phyloP scores from a whole-genome alignment of 2,329 filamentous ascomycete species.

The Myriangium duriaei region DNA sequence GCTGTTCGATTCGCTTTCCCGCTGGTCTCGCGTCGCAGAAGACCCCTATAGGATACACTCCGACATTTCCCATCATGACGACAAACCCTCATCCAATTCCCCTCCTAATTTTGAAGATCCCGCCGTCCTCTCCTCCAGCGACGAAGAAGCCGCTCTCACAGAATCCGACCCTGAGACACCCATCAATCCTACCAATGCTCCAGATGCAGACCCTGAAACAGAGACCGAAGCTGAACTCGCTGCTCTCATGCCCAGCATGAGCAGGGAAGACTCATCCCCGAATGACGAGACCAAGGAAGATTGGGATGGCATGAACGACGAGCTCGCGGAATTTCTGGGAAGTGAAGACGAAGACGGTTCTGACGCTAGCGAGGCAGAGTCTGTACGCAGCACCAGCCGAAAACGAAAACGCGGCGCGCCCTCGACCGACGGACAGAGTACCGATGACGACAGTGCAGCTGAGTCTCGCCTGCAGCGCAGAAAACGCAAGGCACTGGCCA shows the following conservation, averaged over 20 bases:
- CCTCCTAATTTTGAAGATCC: slow-evolving; percentile 26
- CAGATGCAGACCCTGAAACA: slow-evolving; percentile 15
- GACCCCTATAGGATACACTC: slow-evolving; percentile 66
- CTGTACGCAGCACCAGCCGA: slow-evolving; percentile 16
- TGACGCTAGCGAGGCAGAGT: slow-evolving; percentile 34
- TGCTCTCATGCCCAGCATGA: slow-evolving; percentile 36
- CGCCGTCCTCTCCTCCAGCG: slow-evolving; percentile 30
- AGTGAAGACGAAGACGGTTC: slow-evolving; percentile 38
- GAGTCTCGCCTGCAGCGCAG: slow-evolving; percentile 33
- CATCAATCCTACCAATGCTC: slow-evolving; percentile 20
- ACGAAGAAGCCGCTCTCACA: slow-evolving; percentile 31
- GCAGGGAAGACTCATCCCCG: slow-evolving; percentile 20
- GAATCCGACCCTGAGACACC: slow-evolving; percentile 24
- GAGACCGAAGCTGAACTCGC: slow-evolving; percentile 25
- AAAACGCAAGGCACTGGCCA: slow-evolving; percentile 35
- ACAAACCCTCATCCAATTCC: slow-evolving; percentile 6
- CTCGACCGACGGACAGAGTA: slow-evolving; percentile 21
- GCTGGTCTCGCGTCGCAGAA: slow-evolving; percentile 74
- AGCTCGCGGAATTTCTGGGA: slow-evolving; percentile 62
- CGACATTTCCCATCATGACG: slow-evolving; percentile 48
- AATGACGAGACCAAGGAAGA: slow-evolving; percentile 25
- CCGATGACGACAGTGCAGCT: slow-evolving; percentile 28
- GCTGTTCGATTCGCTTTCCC: slow-evolving; percentile 72
- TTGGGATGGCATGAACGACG: slow-evolving; percentile 46
- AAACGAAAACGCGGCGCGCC: slow-evolving; percentile 23